Conservation (phyloP, 2,329 filamentous ascomycete species). For the Ophiognomonia clavigignenti-juglandacearum region DNA sequence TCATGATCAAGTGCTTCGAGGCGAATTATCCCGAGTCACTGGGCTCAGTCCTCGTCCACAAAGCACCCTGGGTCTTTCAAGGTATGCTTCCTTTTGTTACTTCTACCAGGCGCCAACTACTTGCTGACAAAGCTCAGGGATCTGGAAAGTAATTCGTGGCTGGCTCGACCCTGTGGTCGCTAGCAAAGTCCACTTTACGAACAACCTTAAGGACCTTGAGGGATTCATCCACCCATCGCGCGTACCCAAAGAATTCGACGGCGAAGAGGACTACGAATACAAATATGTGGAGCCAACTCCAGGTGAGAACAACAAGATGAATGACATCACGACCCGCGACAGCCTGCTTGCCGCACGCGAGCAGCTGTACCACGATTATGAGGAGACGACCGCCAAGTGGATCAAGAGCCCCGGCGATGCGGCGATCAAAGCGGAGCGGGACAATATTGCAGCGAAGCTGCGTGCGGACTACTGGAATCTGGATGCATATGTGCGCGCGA, state of each 20-base stretch:
- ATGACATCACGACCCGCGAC: conserved; percentile 58
- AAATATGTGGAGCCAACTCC: conserved; percentile 69
- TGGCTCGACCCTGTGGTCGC: conserved; percentile 98
- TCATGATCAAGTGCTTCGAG: conserved; percentile 99
- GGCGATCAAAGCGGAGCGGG: conserved; percentile 51
- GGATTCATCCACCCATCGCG: conserved; percentile 66
- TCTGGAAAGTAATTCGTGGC: conserved; percentile 91
- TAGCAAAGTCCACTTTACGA: conserved; percentile 89
- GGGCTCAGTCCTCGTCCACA: conserved; percentile 87
- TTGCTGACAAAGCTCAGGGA: conserved; percentile 46
- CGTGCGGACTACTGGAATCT: conserved; percentile 79
- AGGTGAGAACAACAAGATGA: conserved; percentile 74
- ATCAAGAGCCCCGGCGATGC: conserved; percentile 48
- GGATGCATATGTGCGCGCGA: conserved; percentile 80
- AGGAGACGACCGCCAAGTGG: conserved; percentile 73
- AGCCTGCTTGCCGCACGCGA: conserved; percentile 59
- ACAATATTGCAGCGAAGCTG: conserved; percentile 58
- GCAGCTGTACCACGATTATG: conserved; percentile 65
- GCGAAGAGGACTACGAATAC: conserved; percentile 81
- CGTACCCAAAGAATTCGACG: conserved; percentile 80
- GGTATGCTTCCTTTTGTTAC: conserved; percentile 39
- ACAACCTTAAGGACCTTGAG: conserved; percentile 71
- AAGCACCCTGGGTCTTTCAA: conserved; percentile 95
- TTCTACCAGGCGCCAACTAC: neutral
- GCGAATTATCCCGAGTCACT: conserved; percentile 96